Percentiles rank a stretch among this genome's conserved stretches.
Conservation (phyloP, 164 flowering plant genomes). For the Stephania japonica region DNA sequence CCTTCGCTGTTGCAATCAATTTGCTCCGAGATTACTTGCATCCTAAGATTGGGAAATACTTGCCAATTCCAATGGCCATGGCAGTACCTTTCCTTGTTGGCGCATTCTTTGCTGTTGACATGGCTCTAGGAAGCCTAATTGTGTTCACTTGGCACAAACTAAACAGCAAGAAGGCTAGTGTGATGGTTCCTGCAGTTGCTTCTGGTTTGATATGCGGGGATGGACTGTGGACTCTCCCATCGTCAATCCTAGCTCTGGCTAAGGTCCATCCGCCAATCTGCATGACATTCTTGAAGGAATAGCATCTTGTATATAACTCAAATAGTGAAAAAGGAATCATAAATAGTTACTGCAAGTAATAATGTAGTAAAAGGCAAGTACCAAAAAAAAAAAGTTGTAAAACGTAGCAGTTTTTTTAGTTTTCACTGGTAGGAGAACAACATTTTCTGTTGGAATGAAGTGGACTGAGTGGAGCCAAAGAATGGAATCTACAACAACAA, state of each 20-base stretch:
- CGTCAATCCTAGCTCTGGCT: constrained; percentile 26
- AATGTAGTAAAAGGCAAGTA: too few relatives aligned
- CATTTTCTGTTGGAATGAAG: not conserved
- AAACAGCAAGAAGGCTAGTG: constrained; percentile 41
- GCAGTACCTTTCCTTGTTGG: constrained; percentile 94
- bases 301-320: not conserved
- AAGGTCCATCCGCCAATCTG: constrained; percentile 42
- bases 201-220: constrained; percentile 43
- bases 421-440: not conserved
- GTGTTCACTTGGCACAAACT: constrained; percentile 72
- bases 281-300: constrained; percentile 44
- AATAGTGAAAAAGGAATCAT: not conserved
- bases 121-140: constrained; percentile 80
- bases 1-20: constrained; percentile 56
- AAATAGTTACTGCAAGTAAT: too few relatives aligned
- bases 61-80: constrained; percentile 96
- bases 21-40: constrained; percentile 52
- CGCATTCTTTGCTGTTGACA: constrained; percentile 79
- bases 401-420: not conserved
- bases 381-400: too few relatives aligned
- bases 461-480: not conserved
- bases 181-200: constrained; percentile 42
- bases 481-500: too few relatives aligned
- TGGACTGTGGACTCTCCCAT: constrained; percentile 33
- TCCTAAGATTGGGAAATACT: constrained; percentile 41